These are phyloP conservation scores for Sugiyamaella smithiae DNA, from an alignment of 805 yeast species.

Conservation along the genomic window DNA sequence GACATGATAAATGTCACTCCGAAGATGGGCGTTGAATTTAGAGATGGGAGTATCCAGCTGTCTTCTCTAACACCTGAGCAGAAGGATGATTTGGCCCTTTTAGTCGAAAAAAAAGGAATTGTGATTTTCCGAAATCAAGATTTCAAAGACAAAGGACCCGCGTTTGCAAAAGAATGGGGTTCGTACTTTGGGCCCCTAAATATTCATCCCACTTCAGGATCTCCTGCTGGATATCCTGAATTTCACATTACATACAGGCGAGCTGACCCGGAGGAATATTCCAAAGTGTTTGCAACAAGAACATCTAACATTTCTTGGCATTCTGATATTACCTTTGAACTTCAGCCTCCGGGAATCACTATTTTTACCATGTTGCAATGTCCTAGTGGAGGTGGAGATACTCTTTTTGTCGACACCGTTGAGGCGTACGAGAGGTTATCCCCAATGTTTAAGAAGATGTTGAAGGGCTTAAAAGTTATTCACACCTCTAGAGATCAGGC, in stretches of 20 bases:
- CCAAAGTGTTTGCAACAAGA: constrained; percentile 7
- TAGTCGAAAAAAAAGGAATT: constrained; percentile 68
- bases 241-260: constrained; percentile 59
- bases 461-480: constrained; percentile 58
- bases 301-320: constrained; percentile 1
- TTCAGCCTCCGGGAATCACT: constrained; percentile 69
- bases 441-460: constrained; percentile 54
- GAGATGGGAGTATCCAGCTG: constrained; percentile 52
- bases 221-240: constrained; percentile 56
- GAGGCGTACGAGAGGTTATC: constrained; percentile 73
- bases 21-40: constrained; percentile 63
- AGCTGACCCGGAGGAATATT: constrained; percentile 31
- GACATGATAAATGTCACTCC: constrained; percentile 47
- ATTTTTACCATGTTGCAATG: constrained; percentile 59
- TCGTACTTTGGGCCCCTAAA: constrained; percentile 66
- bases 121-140: constrained; percentile 72
- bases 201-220: constrained; percentile 71
- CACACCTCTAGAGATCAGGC: constrained; percentile 61
- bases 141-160: constrained; percentile 41
- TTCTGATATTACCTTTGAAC: constrained; percentile 38
- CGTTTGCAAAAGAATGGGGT: constrained; percentile 46
- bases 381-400: constrained; percentile 70
- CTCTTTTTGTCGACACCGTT: constrained; percentile 63
- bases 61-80: constrained; percentile 51
- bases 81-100: constrained; percentile 64